These are phyloP conservation scores for Mycosarcoma mackinlayi DNA, from an alignment of 1,284 basidiomycete genomes.

Conservation along the genomic window DNA sequence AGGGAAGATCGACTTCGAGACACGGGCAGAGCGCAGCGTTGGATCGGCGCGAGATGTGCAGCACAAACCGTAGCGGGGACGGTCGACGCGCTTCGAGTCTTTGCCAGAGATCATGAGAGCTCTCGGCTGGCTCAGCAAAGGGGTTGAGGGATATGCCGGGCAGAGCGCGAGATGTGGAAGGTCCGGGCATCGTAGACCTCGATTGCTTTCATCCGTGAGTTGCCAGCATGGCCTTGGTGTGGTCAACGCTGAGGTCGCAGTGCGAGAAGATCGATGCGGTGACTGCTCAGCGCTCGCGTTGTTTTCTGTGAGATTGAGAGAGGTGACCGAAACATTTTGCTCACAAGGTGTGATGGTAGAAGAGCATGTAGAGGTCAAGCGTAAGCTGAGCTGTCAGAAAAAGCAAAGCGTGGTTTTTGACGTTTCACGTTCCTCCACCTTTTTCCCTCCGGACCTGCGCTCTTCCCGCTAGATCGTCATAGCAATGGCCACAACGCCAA, in stretches of 20 bases:
- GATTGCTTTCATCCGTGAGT: neutral
- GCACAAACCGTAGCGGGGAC: slow-evolving; percentile 19
- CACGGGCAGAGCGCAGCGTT: slow-evolving; percentile 35
- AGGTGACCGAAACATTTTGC: too few species aligned
- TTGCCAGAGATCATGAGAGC: slow-evolving; percentile 13
- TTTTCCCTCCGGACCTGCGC: neutral
- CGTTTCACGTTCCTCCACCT: slow-evolving; percentile 15
- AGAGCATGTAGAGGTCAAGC: neutral
- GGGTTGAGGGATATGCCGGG: neutral
- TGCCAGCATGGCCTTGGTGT: too few species aligned
- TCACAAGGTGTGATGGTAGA: too few species aligned
- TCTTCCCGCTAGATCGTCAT: too few species aligned
- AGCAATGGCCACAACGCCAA: too few species aligned
- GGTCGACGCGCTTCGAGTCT: slow-evolving; percentile 18
- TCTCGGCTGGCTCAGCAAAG: neutral
- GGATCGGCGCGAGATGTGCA: slow-evolving; percentile 30
- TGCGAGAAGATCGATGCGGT: too few species aligned
- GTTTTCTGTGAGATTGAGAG: too few species aligned
- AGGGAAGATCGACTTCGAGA: slow-evolving; percentile 13
- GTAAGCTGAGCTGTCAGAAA: slow-evolving; percentile 2
- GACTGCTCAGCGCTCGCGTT: too few species aligned
- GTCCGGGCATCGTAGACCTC: neutral
- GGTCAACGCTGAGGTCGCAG: too few species aligned
- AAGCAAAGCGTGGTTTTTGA: slow-evolving; percentile 6
- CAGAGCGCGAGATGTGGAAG: neutral